Conservation (phyloP, 2,329 filamentous ascomycete genomes). For the Cadophora sp. region DNA sequence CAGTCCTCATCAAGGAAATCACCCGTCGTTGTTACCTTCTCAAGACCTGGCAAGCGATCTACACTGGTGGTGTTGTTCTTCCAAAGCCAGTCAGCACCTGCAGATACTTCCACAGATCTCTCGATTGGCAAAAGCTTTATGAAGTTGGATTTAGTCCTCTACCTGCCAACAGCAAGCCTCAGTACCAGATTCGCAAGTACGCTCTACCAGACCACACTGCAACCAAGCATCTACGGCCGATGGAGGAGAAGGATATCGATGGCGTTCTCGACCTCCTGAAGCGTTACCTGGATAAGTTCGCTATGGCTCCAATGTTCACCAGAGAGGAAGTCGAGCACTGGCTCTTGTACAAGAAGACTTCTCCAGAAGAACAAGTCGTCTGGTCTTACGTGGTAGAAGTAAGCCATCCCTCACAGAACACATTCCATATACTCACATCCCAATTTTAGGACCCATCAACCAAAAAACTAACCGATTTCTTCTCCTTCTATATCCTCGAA, state of each 20-base stretch:
- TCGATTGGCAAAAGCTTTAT: constrained; percentile 96
- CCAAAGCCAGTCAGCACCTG: constrained; percentile 93
- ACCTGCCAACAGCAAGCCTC: constrained; percentile 81
- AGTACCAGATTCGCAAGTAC: constrained; percentile 86
- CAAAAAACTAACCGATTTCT: constrained; percentile 91
- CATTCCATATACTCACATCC: neutral
- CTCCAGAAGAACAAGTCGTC: constrained; percentile 79
- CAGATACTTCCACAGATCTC: constrained; percentile 90
- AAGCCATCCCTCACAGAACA: constrained; percentile 36
- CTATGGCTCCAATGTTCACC: constrained; percentile 83
- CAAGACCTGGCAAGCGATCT: constrained; percentile 92
- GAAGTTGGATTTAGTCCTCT: constrained; percentile 94
- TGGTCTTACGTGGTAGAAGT: constrained; percentile 94
- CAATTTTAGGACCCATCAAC: constrained; percentile 59
- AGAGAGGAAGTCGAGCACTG: constrained; percentile 87
- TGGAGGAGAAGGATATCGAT: constrained; percentile 80
- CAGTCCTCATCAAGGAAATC: constrained; percentile 96
- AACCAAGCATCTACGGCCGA: constrained; percentile 77
- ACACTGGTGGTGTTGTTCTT: constrained; percentile 90
- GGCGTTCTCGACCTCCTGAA: constrained; percentile 76
- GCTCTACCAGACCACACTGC: constrained; percentile 76
- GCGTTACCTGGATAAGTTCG: constrained; percentile 79
- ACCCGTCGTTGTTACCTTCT: constrained; percentile 88
- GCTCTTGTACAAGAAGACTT: constrained; percentile 75
- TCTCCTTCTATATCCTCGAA: constrained; percentile 95